Conservation (phyloP, 2,329 filamentous ascomycete genomes). For the Xylariaceae sp. region DNA sequence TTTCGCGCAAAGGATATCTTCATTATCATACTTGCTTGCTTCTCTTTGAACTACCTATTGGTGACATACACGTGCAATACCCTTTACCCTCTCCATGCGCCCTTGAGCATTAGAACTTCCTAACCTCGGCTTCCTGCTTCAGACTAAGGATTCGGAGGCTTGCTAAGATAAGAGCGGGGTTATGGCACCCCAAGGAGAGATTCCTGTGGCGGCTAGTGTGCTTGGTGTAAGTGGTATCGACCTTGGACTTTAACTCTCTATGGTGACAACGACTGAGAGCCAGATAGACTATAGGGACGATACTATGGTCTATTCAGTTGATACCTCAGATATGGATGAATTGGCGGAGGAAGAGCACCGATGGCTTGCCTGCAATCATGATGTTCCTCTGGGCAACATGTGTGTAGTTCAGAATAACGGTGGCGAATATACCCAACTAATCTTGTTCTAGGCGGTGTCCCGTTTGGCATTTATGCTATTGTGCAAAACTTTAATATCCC, state of each 20-base stretch:
- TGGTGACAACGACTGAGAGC: conserved; percentile 4
- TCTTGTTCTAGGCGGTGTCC: conserved; percentile 43
- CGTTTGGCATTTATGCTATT: conserved; percentile 48
- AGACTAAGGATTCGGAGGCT: background rate
- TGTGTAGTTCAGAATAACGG: conserved; percentile 34
- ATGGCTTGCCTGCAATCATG: conserved; percentile 65
- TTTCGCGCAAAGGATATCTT: no score
- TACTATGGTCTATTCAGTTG: conserved; percentile 50
- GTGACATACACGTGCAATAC: no score
- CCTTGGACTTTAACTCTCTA: background rate
- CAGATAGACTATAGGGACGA: conserved; percentile 41
- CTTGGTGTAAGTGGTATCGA: conserved; percentile 47
- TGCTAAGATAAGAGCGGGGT: background rate
- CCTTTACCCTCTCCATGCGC: no score
- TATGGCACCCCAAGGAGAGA: conserved; percentile 40
- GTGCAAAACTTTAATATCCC: conserved; percentile 51
- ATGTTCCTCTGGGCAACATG: conserved; percentile 68
- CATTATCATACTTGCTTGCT: no score
- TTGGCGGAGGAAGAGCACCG: conserved; percentile 64
- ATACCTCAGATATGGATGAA: conserved; percentile 62
- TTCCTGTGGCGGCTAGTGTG: conserved; percentile 46
- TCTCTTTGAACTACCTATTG: no score
- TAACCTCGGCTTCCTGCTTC: no score
- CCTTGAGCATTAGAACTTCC: no score
- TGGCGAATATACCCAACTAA: background rate